Evolutionary conservation across 441 rosid genomes (phyloP).

Genomic region (Isatis lusitanica): DNA sequence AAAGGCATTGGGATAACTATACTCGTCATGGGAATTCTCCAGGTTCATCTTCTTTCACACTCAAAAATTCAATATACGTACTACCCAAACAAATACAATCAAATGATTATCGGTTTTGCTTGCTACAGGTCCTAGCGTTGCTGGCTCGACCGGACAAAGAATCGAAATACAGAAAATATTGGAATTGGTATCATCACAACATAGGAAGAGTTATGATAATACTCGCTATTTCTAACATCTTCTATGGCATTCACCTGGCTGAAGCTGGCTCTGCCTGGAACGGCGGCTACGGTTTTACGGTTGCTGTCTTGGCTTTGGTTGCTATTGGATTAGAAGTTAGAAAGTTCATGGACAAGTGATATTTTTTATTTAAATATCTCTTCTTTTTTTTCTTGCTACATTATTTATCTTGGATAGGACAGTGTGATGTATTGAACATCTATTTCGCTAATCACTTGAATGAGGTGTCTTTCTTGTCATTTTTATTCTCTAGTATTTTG

Average conservation of each 20-base stretch:
- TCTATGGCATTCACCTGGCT: slow-evolving; percentile 71
- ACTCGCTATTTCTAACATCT: slow-evolving; percentile 63
- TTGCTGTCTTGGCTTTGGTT: slow-evolving; percentile 42
- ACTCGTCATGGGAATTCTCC: slow-evolving; percentile 74
- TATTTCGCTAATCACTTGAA: slow-evolving; percentile 18
- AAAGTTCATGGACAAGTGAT: slow-evolving; percentile 40
- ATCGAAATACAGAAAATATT: slow-evolving; percentile 59
- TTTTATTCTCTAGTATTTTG: background rate
- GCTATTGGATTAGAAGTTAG: slow-evolving; percentile 45
- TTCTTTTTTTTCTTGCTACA: background rate
- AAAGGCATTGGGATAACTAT: slow-evolving; percentile 65
- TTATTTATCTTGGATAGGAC: slow-evolving; percentile 19
- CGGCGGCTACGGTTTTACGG: slow-evolving; percentile 49
- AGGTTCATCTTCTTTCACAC: slow-evolving; percentile 41
- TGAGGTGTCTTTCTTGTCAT: background rate
- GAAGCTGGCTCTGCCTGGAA: slow-evolving; percentile 51
- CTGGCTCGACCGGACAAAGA: slow-evolving; percentile 58
- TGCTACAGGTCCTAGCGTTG: slow-evolving; percentile 53
- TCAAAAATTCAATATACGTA: background rate
- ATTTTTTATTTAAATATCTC: background rate
- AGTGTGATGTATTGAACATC: slow-evolving; percentile 29
- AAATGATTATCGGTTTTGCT: background rate
- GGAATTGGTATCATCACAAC: slow-evolving; percentile 82
- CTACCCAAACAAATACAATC: background rate
- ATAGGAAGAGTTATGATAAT: slow-evolving; percentile 52